These are phyloP conservation scores for Pythium utonaiense DNA, from an alignment of 352 stramenopile species.

Conservation along the genomic window DNA sequence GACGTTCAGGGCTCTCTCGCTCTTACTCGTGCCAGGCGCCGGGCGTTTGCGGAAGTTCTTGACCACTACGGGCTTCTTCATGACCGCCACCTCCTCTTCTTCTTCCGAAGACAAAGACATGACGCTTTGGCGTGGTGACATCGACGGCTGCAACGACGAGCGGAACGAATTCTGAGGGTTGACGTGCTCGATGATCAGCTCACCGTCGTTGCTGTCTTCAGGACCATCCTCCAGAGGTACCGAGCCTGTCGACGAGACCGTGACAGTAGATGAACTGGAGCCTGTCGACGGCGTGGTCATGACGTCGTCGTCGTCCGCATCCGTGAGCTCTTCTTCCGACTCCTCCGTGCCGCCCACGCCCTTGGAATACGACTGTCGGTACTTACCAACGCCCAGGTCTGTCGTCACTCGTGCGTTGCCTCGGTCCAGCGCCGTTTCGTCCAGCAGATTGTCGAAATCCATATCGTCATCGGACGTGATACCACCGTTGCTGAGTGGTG, in stretches of 20 bases:
- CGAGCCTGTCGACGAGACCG: neutral
- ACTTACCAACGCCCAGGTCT: slow-evolving; percentile 49
- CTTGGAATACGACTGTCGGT: slow-evolving; percentile 32
- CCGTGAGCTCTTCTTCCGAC: slow-evolving; percentile 19
- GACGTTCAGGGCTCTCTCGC: neutral
- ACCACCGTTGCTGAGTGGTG: neutral
- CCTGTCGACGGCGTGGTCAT: slow-evolving; percentile 25
- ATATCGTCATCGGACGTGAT: slow-evolving; percentile 22
- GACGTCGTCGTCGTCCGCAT: slow-evolving; percentile 16
- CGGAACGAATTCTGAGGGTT: slow-evolving; percentile 28
- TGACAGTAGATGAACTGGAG: neutral
- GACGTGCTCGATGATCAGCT: slow-evolving; percentile 43
- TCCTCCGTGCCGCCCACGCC: slow-evolving; percentile 7
- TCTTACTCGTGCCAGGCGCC: neutral
- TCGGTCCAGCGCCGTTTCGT: slow-evolving; percentile 22
- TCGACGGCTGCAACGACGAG: slow-evolving; percentile 5
- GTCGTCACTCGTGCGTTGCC: slow-evolving; percentile 19
- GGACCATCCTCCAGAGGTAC: neutral
- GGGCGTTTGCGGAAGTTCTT: slow-evolving; percentile 18
- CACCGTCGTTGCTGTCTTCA: slow-evolving; percentile 1
- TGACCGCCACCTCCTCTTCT: slow-evolving; percentile 23
- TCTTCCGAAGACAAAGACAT: slow-evolving; percentile 11
- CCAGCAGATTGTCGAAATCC: slow-evolving; percentile 27
- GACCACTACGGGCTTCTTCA: slow-evolving; percentile 16
- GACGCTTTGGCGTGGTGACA: slow-evolving; percentile 21